A percentile compares a stretch with the other conserved stretches of the same genome.
These are phyloP conservation scores for Moesziomyces parantarcticus DNA, from an alignment of 1,284 basidiomycete genomes.

Conservation along the genomic window DNA sequence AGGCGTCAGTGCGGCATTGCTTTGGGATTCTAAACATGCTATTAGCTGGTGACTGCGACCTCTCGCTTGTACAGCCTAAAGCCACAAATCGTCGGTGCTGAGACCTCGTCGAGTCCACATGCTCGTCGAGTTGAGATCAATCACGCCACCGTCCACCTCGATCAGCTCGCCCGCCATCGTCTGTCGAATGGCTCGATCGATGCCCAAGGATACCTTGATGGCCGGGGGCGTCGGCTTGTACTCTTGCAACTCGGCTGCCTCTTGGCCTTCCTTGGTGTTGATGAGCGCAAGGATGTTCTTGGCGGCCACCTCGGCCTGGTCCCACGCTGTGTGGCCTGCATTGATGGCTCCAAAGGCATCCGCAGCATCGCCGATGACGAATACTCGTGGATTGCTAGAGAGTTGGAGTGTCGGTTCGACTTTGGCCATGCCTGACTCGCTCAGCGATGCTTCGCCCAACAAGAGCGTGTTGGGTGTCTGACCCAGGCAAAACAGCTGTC, in stretches of 20 bases:
- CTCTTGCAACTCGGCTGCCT: slow-evolving; percentile 8
- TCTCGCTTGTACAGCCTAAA: background rate
- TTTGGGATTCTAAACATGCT: slow-evolving; percentile 1
- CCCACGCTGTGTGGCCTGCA: slow-evolving; percentile 50
- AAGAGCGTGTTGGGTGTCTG: slow-evolving; percentile 36
- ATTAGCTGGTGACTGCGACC: background rate
- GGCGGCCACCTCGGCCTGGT: slow-evolving; percentile 42
- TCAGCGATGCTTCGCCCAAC: slow-evolving; percentile 8
- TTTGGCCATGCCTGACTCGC: slow-evolving; percentile 27
- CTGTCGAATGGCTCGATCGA: slow-evolving; percentile 23
- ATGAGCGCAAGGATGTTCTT: slow-evolving; percentile 34
- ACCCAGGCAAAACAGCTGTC: slow-evolving; percentile 43
- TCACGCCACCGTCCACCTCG: slow-evolving; percentile 10
- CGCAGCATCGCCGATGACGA: slow-evolving; percentile 48
- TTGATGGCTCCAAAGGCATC: slow-evolving; percentile 54
- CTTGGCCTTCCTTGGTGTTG: background rate
- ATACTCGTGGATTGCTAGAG: slow-evolving; percentile 17
- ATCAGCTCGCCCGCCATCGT: slow-evolving; percentile 22
- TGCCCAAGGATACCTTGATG: slow-evolving; percentile 33
- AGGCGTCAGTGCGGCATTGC: background rate
- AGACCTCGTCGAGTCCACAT: slow-evolving; percentile 36
- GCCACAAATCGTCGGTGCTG: slow-evolving; percentile 17
- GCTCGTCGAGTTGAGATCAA: slow-evolving; percentile 31
- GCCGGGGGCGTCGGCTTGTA: slow-evolving; percentile 19
- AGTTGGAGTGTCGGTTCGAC: slow-evolving; percentile 33